Base-by-base conservation (phyloP, 2,329 filamentous ascomycete species). In the Leptographium lundbergii region DNA sequence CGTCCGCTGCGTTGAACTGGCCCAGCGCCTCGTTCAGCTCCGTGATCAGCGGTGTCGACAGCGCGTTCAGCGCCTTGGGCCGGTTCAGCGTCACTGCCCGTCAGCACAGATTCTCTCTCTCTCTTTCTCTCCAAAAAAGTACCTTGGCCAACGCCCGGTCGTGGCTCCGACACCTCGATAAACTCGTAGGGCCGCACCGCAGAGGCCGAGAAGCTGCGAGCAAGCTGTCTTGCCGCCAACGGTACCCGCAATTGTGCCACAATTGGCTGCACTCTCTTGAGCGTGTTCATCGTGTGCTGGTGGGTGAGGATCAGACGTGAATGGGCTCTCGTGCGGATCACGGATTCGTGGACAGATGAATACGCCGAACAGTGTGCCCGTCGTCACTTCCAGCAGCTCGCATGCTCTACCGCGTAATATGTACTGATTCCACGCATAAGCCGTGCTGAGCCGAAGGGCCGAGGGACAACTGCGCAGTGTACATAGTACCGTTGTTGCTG, bases 11-110 rank as follows among this genome's bases (percentile, higher is more conserved):
- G 68, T 92, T 87, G 74, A 91, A 84, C 60, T 81, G 78, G 62
- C 74, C 74, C 58, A 96, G 81, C 39, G 89, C 89, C 65, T 85
- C 75, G 74, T 95, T 95, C 65, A 99, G 82, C 76, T 99, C 94
- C 65, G 76, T 79, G 71, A 99, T 96, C 56, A 99, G 84, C 11
- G 92, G 90, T 7, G 89, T 94, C 74, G 82, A 92, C 64, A 99
- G 84, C 53, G 94, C 94, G 72, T 99, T 99, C 69, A 96, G 85
- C 52, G 92, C 91, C 79, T 95, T 96, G 63, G 94, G 94, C 52
- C 94, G 88, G 80, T 95, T 90, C 64, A 99, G 78, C 17, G 91
- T 94, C 68, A 97, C 92, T 96, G 66, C 13, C 25, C 5, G 55
- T 57, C 42, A 59, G 54, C 34, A n/a, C 17, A n/a, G 22, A 13